phyloP scores from a whole-genome alignment of 1,139 yeast species.

The Cylindricascospora bacillispora region DNA sequence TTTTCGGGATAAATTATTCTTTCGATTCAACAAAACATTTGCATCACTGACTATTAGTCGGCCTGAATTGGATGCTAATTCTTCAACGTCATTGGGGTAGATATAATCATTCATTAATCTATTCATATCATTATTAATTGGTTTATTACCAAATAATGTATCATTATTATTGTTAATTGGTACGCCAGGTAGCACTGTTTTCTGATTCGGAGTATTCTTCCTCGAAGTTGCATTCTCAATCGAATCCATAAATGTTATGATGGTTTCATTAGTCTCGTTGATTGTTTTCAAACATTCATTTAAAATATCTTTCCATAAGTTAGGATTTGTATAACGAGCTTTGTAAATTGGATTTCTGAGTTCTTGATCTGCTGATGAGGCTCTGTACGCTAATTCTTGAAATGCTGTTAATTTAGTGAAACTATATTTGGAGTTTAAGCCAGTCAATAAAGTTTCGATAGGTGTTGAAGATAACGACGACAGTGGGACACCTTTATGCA shows the following conservation, averaged over 20 bases:
- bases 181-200: neutral
- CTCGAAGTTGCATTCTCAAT: constrained; percentile 7
- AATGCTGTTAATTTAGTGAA: constrained; percentile 57
- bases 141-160: constrained; percentile 16
- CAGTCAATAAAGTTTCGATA: constrained; percentile 59
- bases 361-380: constrained; percentile 38
- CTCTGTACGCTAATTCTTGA: constrained; percentile 54
- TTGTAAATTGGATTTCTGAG: constrained; percentile 44
- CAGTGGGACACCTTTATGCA: constrained; percentile 59
- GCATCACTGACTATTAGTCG: constrained; percentile 16
- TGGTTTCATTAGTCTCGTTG: constrained; percentile 20
- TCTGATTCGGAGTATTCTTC: neutral
- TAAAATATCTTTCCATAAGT: constrained; percentile 45
- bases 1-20: neutral
- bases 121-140: neutral
- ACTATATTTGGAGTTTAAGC: constrained; percentile 44
- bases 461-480: constrained; percentile 62
- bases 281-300: constrained; percentile 49
- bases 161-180: constrained; percentile 6
- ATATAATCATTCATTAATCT: neutral
- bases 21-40: constrained; percentile 11
- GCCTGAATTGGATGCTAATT: constrained; percentile 4
- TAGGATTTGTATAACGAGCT: constrained; percentile 34
- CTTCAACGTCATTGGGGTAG: neutral
- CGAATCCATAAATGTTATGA: constrained; percentile 15